A percentile compares a stretch with the other conserved stretches of the same genome.
Conservation (phyloP, 2,329 filamentous ascomycete genomes). For the Corinectria fuckeliana region DNA sequence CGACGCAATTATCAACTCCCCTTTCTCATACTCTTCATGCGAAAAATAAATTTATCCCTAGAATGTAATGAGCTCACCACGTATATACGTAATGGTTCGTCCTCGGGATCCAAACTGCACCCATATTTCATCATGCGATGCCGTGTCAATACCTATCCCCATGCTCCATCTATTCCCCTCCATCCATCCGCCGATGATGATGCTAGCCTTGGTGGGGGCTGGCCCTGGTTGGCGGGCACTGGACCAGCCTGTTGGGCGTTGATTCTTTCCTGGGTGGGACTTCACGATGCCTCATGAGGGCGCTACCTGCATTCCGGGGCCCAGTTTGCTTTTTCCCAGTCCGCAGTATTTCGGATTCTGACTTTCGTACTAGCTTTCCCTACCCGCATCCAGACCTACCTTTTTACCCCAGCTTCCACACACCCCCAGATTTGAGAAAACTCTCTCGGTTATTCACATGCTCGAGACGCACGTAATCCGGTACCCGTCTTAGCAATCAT, state of each 20-base stretch:
- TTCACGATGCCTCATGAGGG: conserved; percentile 36
- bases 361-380: conserved; percentile 21
- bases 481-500: not conserved
- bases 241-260: conserved; percentile 20
- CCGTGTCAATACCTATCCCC: conserved; percentile 23
- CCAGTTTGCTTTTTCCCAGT: conserved; percentile 18
- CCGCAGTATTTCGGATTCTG: conserved; percentile 18
- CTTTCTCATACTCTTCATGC: conserved; percentile 6
- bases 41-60: not conserved
- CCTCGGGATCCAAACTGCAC: conserved; percentile 22
- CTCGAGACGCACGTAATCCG: not conserved
- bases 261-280: conserved; percentile 26
- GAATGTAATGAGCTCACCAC: conserved; percentile 14
- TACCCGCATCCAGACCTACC: conserved; percentile 18
- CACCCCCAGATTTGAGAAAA: conserved; percentile 25
- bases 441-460: conserved; percentile 3
- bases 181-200: conserved; percentile 24
- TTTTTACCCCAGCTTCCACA: conserved; percentile 37
- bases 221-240: conserved; percentile 7
- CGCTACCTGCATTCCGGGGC: conserved; percentile 18
- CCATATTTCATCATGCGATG: conserved; percentile 32
- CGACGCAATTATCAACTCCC: not conserved
- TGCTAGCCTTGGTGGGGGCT: conserved; percentile 29
- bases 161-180: conserved; percentile 25
- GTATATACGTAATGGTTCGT: conserved; percentile 38